A percentile compares a stretch with the other conserved stretches of the same genome.
Conservation (phyloP, 2,329 filamentous ascomycete species). For the Cordyceps pruinosa region DNA sequence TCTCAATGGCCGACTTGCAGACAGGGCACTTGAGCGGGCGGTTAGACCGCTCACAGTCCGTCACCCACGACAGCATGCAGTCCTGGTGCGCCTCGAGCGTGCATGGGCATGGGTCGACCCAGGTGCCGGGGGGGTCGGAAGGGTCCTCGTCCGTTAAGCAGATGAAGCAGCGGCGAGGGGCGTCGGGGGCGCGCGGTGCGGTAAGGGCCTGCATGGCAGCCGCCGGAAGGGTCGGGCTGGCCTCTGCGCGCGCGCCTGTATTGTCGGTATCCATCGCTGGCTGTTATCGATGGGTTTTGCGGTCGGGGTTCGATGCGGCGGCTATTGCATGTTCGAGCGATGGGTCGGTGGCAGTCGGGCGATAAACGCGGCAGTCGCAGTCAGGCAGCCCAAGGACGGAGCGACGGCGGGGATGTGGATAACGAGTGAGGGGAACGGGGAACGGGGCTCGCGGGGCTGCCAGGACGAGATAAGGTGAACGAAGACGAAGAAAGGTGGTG, state of each 20-base stretch:
- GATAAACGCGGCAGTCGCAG: background rate
- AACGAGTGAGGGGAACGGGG: background rate
- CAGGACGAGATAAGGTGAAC: background rate
- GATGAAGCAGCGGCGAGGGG: slow-evolving; percentile 51
- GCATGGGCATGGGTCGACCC: slow-evolving; percentile 87
- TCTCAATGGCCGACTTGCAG: slow-evolving; percentile 74
- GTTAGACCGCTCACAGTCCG: slow-evolving; percentile 67
- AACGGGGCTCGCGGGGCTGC: background rate
- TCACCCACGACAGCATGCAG: slow-evolving; percentile 86
- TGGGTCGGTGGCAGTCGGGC: background rate
- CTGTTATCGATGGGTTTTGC: background rate
- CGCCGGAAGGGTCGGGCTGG: slow-evolving; percentile 11
- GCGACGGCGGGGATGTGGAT: no score
- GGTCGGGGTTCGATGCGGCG: background rate
- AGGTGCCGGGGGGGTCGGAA: slow-evolving; percentile 43
- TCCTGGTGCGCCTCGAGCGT: slow-evolving; percentile 85
- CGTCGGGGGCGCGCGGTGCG: slow-evolving; percentile 18
- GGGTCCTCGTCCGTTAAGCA: slow-evolving; percentile 53
- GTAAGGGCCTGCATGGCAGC: slow-evolving; percentile 15
- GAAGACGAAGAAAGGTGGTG: background rate
- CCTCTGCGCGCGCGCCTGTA: background rate
- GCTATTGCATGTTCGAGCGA: background rate
- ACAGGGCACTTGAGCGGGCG: slow-evolving; percentile 76
- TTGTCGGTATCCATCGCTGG: background rate
- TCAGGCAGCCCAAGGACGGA: background rate